Conservation (phyloP, 2,329 filamentous ascomycete genomes). For the Tolypocladium inflatum region DNA sequence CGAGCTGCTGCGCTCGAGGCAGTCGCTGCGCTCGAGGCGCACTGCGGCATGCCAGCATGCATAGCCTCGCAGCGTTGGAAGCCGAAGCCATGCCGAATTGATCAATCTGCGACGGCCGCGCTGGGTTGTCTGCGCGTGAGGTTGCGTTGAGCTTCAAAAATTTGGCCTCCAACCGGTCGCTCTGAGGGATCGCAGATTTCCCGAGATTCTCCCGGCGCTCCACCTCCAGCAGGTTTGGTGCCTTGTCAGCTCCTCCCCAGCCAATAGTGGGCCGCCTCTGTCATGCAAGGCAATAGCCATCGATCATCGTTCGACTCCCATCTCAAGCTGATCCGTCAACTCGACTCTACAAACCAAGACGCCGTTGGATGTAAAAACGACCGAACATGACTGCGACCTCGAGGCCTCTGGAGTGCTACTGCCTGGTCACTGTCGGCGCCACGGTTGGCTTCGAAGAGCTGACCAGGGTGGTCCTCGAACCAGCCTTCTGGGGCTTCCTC, state of each 20-base stretch:
- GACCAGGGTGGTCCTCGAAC: constrained; percentile 53
- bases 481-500: constrained; percentile 54
- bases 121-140: constrained; percentile 11
- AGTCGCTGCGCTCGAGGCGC: constrained; percentile 13
- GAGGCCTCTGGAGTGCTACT: constrained; percentile 27
- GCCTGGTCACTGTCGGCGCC: constrained; percentile 86
- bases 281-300: neutral
- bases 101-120: constrained; percentile 12
- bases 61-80: constrained; percentile 26
- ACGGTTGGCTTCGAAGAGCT: constrained; percentile 75
- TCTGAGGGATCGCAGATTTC: neutral
- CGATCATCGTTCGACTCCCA: neutral
- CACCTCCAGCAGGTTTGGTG: neutral
- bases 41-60: constrained; percentile 22
- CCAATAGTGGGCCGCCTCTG: neutral
- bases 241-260: neutral
- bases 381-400: constrained; percentile 3
- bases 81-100: constrained; percentile 27
- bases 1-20: constrained; percentile 13
- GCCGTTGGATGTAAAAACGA: no score
- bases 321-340: neutral
- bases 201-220: constrained; percentile 16
- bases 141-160: constrained; percentile 18
- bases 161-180: constrained; percentile 14
- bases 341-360: neutral